Evolutionary conservation across 306 rosid species (phyloP).

Genomic region (Trifolium dubium): DNA sequence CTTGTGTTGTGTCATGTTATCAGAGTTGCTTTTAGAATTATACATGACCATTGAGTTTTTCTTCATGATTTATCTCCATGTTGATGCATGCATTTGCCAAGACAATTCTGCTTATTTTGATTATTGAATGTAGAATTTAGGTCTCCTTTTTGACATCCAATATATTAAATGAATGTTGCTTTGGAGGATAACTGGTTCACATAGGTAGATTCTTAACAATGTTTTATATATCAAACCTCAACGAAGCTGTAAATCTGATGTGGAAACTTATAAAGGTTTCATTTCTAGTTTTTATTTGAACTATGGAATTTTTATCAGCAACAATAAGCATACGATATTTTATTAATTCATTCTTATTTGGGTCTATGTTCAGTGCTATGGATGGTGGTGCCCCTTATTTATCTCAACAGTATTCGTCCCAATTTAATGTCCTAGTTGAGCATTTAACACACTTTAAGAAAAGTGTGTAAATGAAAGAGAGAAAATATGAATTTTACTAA

Average conservation of each 20-base stretch:
- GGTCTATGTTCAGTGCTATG: conserved; percentile 15
- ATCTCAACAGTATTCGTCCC: conserved; percentile 9
- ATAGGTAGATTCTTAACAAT: conserved; percentile 2
- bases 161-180: not conserved
- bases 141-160: conserved; percentile 15
- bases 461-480: too few species aligned
- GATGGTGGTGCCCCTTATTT: conserved; percentile 3
- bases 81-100: not conserved
- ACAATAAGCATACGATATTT: not conserved
- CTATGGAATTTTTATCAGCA: not conserved
- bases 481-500: too few species aligned
- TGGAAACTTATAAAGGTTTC: conserved; percentile 24
- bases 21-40: conserved; percentile 23
- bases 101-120: conserved; percentile 3
- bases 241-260: conserved; percentile 12
- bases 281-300: conserved; percentile 33
- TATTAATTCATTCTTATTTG: conserved; percentile 1
- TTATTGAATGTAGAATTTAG: conserved; percentile 10
- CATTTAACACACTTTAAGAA: too few species aligned
- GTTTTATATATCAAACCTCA: conserved; percentile 2
- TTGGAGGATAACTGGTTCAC: conserved; percentile 24
- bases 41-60: not conserved
- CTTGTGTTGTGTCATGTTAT: conserved; percentile 1
- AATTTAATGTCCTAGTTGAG: too few species aligned
- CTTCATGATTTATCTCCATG: conserved; percentile 6